Percentiles rank a stretch among this genome's conserved stretches.
Evolutionary conservation across 2,329 filamentous ascomycete species (phyloP).

Genomic region (Diaporthe sp.): DNA sequence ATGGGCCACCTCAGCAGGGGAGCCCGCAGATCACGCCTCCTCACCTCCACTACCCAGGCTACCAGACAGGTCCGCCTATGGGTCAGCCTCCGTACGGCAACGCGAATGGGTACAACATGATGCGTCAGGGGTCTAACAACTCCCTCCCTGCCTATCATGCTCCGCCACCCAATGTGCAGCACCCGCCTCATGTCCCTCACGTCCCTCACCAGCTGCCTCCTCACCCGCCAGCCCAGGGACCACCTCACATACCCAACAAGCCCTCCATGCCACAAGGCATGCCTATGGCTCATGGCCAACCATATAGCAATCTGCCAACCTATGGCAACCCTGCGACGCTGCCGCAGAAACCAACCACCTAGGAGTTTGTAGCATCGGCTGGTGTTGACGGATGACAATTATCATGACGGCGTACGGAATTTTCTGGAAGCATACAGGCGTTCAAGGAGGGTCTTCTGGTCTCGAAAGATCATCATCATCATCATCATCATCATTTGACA

Average conservation of each 20-base stretch:
- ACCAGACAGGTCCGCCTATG: slow-evolving; percentile 55
- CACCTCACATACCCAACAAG: slow-evolving; percentile 60
- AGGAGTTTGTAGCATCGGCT: slow-evolving; percentile 43
- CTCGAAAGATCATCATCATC: slow-evolving; percentile 28
- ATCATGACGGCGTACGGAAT: slow-evolving; percentile 39
- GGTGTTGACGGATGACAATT: slow-evolving; percentile 41
- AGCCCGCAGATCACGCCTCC: slow-evolving; percentile 67
- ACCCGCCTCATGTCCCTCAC: slow-evolving; percentile 46
- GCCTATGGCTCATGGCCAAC: slow-evolving; percentile 50
- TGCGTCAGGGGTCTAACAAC: slow-evolving; percentile 67
- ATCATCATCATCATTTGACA: slow-evolving; percentile 29
- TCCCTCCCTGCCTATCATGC: slow-evolving; percentile 65
- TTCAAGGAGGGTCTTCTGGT: slow-evolving; percentile 43
- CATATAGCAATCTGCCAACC: slow-evolving; percentile 66
- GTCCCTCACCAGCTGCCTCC: slow-evolving; percentile 56
- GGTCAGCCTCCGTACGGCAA: slow-evolving; percentile 58
- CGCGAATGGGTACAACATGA: slow-evolving; percentile 65
- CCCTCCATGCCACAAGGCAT: slow-evolving; percentile 57
- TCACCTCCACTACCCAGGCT: slow-evolving; percentile 63
- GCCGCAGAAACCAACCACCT: slow-evolving; percentile 69
- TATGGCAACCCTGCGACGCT: slow-evolving; percentile 72
- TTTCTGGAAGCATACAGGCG: slow-evolving; percentile 52
- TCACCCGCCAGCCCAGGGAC: slow-evolving; percentile 45
- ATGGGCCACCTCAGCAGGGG: slow-evolving; percentile 63
- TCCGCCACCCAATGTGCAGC: slow-evolving; percentile 47